Evolutionary conservation across 805 yeast species (phyloP).

Genomic region (Zygosaccharomyces bisporus): DNA sequence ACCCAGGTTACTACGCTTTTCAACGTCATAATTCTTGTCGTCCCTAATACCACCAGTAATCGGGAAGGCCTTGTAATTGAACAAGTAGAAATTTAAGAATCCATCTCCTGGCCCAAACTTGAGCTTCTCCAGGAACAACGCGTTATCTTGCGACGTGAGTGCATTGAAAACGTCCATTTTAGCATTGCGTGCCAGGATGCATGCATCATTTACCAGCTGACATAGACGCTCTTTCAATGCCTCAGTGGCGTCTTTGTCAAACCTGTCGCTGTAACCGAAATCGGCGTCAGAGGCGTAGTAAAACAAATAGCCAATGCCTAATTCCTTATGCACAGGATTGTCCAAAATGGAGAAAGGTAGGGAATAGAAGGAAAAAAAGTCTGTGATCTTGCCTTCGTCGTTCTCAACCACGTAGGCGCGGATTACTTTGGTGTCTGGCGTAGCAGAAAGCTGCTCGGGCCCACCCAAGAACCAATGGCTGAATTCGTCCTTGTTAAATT

Average conservation of each 20-base stretch:
- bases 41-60: conserved; percentile 74
- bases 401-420: conserved; percentile 73
- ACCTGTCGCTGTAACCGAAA: conserved; percentile 38
- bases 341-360: conserved; percentile 81
- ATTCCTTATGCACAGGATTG: conserved; percentile 55
- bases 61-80: conserved; percentile 82
- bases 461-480: conserved; percentile 77
- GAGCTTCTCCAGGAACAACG: conserved; percentile 72
- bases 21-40: conserved; percentile 49
- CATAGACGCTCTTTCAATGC: conserved; percentile 56
- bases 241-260: conserved; percentile 40
- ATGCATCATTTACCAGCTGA: conserved; percentile 64
- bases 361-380: conserved; percentile 84
- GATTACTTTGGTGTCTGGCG: conserved; percentile 46
- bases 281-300: conserved; percentile 81
- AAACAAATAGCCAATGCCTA: conserved; percentile 84
- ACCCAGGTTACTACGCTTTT: conserved; percentile 76
- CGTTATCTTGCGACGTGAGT: conserved; percentile 83
- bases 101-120: conserved; percentile 96
- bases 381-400: conserved; percentile 61
- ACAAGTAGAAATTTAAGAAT: conserved; percentile 79
- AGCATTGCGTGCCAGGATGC: conserved; percentile 61
- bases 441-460: conserved; percentile 29
- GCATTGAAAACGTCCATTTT: conserved; percentile 93
- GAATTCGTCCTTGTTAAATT: conserved; percentile 55